Percentiles rank a stretch among this genome's conserved stretches.
phyloP scores from a whole-genome alignment of 768 basidiomycete species.

The Omphalotus guepiniiformis region DNA sequence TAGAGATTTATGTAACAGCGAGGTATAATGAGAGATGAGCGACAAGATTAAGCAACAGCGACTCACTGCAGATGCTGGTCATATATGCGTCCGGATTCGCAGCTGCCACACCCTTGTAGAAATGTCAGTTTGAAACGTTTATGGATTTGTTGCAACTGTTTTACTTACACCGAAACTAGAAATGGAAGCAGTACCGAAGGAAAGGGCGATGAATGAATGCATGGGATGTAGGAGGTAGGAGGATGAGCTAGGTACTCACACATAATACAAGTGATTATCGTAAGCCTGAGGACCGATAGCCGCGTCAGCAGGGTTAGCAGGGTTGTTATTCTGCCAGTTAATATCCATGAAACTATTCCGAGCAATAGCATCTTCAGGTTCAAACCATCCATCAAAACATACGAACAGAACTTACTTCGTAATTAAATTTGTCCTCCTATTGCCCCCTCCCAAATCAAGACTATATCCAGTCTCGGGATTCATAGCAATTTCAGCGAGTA shows the following conservation, averaged over 20 bases:
- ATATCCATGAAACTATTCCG: slow-evolving; percentile 71
- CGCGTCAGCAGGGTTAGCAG: slow-evolving; percentile 67
- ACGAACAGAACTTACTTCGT: slow-evolving; percentile 36
- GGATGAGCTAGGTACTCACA: slow-evolving; percentile 32
- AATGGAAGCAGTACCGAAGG: slow-evolving; percentile 2
- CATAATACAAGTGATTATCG: slow-evolving; percentile 79
- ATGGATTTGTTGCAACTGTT: not conserved
- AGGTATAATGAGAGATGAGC: not conserved
- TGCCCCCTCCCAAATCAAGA: not conserved
- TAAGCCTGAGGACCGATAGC: slow-evolving; percentile 67
- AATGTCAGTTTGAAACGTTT: slow-evolving; percentile 7
- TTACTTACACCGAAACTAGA: slow-evolving; percentile 53
- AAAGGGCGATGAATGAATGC: too few relatives aligned
- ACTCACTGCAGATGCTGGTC: slow-evolving; percentile 64
- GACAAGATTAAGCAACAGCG: not conserved
- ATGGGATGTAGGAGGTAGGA: too few relatives aligned
- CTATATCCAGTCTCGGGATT: slow-evolving; percentile 14
- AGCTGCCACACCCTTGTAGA: slow-evolving; percentile 61
- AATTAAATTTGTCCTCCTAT: slow-evolving; percentile 17
- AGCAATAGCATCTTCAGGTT: not conserved
- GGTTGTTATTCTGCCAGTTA: slow-evolving; percentile 70
- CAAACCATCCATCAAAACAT: not conserved
- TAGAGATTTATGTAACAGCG: too few relatives aligned
- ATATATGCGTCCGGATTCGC: slow-evolving; percentile 63
- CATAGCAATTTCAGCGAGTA: slow-evolving; percentile 27